Evolutionary conservation across 2,329 filamentous ascomycete genomes (phyloP), one percentile per base, ranked within the genome.

Genomic region (Hymenoscyphus occultus): DNA sequence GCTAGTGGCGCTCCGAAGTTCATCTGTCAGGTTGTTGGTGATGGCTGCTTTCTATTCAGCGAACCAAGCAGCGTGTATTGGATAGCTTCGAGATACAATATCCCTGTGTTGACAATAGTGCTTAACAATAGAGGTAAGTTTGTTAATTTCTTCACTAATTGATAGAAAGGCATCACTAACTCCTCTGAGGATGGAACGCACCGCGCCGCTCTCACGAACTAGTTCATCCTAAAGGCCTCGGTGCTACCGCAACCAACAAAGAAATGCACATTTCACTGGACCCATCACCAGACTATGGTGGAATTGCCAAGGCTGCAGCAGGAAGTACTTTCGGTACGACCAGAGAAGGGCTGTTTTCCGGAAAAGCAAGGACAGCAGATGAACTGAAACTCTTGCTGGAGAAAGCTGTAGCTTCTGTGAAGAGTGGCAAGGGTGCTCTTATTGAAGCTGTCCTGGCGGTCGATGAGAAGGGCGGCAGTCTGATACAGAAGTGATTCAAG

Each of bases 1-100:
- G 16, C 13, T 14, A n/a, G 3, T n/a, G 40, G 40, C n/a, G 3
- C 40, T 45, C 40, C 40, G 6, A 45, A 45, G 40, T 45, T 45
- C 14, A 45, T 45, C 40, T 45, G 56, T 10, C 56, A 58, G 32
- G n/a, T 58, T 58, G 85, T 88, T 16, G 87, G 86, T 5, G 86
- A 89, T 68, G 86, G 87, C 2, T 87, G 85, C 0, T 89, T 81
- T 73, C 79, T 90, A 10, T 89, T 89, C 76, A 82, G 78, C 3
- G 82, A 88, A 0, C 86, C 86, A 0, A 83, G 84, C 0, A 83
- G 80, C 1, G 86, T 89, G 0, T 89, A 89, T 74, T 89, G 86
- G 87, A 87, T 89, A 62, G 79, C 84, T 0, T 80, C 84, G 64
- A 80, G 85, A 13, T 90, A 89, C 74, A 80, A 81, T 5, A 88